These are phyloP conservation scores for Entomortierella parvispora DNA, from an alignment of 192 early-diverging fungal genomes.

Conservation along the genomic window DNA sequence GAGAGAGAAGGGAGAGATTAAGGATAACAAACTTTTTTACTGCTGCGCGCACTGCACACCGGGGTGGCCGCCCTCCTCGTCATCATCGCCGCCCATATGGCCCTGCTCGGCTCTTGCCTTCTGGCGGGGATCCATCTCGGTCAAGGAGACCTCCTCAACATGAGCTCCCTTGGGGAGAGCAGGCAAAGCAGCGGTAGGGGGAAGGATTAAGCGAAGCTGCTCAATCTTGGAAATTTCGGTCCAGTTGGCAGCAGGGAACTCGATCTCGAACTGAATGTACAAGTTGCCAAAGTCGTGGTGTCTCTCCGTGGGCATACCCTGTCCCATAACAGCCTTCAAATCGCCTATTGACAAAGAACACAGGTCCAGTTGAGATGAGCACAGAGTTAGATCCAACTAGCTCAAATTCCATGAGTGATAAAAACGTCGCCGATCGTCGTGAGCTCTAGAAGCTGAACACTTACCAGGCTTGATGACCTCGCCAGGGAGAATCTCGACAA, in stretches of 20 bases:
- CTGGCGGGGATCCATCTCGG: conserved; percentile 78
- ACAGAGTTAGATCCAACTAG: not conserved
- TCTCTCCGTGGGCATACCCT: conserved; percentile 97
- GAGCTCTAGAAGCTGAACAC: conserved; percentile 4
- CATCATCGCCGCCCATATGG: conserved; percentile 76
- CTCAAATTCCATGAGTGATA: too few species aligned
- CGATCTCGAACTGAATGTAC: conserved; percentile 92
- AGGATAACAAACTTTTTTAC: conserved; percentile 67
- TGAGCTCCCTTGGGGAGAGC: conserved; percentile 61
- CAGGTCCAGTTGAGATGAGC: too few species aligned
- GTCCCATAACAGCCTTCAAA: conserved; percentile 84
- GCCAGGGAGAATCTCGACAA: conserved; percentile 92
- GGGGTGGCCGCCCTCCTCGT: conserved; percentile 71
- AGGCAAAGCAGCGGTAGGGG: conserved; percentile 71
- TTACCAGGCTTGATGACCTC: conserved; percentile 94
- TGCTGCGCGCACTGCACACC: conserved; percentile 97
- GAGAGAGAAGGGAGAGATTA: too few species aligned
- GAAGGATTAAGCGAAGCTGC: conserved; percentile 85
- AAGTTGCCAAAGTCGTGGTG: conserved; percentile 91
- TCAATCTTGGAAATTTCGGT: conserved; percentile 73
- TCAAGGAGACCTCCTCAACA: conserved; percentile 89
- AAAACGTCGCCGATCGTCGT: too few species aligned
- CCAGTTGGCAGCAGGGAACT: conserved; percentile 92
- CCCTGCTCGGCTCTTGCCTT: conserved; percentile 66
- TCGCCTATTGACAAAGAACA: conserved; percentile 54